phyloP scores from a whole-genome alignment of 345 rosid genomes.

The Salix arbutifolia region DNA sequence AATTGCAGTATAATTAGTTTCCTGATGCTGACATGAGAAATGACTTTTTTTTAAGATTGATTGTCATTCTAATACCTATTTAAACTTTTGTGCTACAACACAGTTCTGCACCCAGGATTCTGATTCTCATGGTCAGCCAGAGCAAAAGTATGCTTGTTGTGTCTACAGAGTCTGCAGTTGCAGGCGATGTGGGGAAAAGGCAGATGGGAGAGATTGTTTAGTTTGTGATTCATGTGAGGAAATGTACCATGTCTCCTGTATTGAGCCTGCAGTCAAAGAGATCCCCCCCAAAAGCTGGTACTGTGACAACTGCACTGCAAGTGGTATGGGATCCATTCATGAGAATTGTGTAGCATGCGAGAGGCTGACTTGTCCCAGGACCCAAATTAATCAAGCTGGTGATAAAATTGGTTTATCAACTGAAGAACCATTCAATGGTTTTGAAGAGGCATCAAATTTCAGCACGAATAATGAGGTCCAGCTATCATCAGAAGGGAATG shows the following conservation, averaged over 20 bases:
- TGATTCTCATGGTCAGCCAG: constrained; percentile 38
- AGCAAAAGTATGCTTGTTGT: constrained; percentile 36
- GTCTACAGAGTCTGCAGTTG: constrained; percentile 41
- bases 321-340: constrained; percentile 63
- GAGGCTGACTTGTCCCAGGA: constrained; percentile 48
- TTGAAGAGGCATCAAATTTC: constrained; percentile 42
- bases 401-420: constrained; percentile 20
- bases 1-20: not conserved
- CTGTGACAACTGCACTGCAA: constrained; percentile 56
- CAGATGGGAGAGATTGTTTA: constrained; percentile 57
- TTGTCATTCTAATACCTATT: not conserved
- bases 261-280: constrained; percentile 59
- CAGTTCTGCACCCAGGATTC: constrained; percentile 39
- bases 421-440: constrained; percentile 33
- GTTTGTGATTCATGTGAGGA: constrained; percentile 90
- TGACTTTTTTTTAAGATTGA: not conserved
- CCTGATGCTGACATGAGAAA: not conserved
- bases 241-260: constrained; percentile 76
- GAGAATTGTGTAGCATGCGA: constrained; percentile 70
- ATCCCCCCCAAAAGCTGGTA: constrained; percentile 70
- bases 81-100: constrained; percentile 19
- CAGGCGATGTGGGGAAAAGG: constrained; percentile 61
- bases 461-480: constrained; percentile 32
- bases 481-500: constrained; percentile 14
- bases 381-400: constrained; percentile 20